Evolutionary conservation across 441 rosid genomes (phyloP).

Genomic region (Metrosideros polymorpha): DNA sequence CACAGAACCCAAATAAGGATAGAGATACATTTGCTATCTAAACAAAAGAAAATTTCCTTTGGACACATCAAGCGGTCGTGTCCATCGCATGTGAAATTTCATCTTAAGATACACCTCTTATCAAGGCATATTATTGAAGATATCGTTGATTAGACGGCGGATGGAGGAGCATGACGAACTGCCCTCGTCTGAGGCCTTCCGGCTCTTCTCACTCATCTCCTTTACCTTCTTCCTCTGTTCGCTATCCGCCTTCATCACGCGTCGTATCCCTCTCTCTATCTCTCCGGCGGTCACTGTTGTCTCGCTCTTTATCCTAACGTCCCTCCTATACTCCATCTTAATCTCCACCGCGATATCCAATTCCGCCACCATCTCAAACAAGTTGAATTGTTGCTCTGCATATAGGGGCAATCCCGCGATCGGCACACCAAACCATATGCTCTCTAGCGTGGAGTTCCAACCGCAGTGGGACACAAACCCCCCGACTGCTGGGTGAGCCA

Average conservation of each 20-base stretch:
- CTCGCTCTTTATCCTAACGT: neutral
- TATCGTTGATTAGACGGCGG: slow-evolving; percentile 19
- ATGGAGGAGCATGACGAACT: slow-evolving; percentile 26
- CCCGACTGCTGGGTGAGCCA: slow-evolving; percentile 9
- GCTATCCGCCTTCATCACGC: slow-evolving; percentile 31
- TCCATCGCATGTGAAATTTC: neutral
- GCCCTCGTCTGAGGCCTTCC: slow-evolving; percentile 16
- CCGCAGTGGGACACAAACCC: neutral
- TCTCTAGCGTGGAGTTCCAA: neutral
- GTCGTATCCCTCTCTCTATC: slow-evolving; percentile 30
- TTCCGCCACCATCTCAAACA: neutral
- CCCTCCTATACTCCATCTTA: neutral
- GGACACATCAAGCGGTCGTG: neutral
- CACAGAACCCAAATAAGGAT: neutral
- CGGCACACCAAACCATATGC: neutral
- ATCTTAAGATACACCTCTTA: neutral
- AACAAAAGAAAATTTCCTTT: neutral
- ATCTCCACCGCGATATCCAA: neutral
- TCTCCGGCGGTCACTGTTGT: slow-evolving; percentile 10
- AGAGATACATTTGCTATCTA: neutral
- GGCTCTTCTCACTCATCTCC: slow-evolving; percentile 20
- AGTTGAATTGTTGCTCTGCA: neutral
- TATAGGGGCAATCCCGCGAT: neutral
- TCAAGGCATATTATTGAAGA: slow-evolving; percentile 7
- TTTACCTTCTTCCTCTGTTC: slow-evolving; percentile 19